Percentiles rank a stretch among this genome's conserved stretches.
Evolutionary conservation across 176 grass and related monocot genomes (phyloP).

Genomic region (Paspalum vaginatum): DNA sequence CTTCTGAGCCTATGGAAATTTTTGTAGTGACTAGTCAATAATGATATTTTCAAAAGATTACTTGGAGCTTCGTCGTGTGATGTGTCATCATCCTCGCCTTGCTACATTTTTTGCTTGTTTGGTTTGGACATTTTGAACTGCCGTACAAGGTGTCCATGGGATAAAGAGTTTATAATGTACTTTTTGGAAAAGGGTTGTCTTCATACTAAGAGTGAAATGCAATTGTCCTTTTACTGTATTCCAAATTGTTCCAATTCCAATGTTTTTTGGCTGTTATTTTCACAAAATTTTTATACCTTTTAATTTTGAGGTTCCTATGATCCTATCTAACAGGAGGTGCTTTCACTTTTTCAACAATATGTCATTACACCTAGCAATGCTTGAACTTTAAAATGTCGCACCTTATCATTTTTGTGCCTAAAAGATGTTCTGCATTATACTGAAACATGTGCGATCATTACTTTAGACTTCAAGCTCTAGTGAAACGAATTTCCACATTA

Average conservation of each 20-base stretch:
- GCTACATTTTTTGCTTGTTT: background rate
- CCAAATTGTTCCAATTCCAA: constrained; percentile 10
- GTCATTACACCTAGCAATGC: background rate
- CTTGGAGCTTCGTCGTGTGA: background rate
- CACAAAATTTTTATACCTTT: background rate
- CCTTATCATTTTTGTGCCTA: background rate
- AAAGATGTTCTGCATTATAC: background rate
- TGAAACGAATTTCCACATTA: background rate
- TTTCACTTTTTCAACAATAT: too few species aligned
- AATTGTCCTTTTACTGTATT: constrained; percentile 2
- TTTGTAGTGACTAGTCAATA: background rate
- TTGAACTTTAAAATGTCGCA: background rate
- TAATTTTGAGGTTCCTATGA: constrained; percentile 17
- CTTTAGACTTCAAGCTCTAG: background rate
- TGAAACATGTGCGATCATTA: background rate
- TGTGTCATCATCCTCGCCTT: background rate
- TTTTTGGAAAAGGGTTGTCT: background rate
- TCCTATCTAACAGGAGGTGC: background rate
- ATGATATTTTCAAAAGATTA: background rate
- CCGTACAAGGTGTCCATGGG: background rate
- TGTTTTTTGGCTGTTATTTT: background rate
- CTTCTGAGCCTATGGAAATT: background rate
- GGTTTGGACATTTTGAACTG: background rate
- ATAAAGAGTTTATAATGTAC: background rate
- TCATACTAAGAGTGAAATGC: background rate